Evolutionary conservation across 805 yeast species (phyloP), one percentile per base, ranked within the genome.

Genomic region (Kazachstania kunashirensis): DNA sequence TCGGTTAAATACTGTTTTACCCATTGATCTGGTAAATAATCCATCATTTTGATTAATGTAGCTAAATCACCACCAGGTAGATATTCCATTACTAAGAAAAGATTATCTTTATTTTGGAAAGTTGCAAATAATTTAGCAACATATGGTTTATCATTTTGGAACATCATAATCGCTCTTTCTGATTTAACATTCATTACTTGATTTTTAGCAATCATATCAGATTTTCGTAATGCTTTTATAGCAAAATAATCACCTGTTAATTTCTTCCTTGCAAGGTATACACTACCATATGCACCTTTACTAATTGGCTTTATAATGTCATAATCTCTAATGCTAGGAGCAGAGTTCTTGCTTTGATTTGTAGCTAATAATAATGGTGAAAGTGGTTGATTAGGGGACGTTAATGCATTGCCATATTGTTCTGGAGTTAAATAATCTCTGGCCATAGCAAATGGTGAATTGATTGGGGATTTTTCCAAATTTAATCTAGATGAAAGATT

Each of bases 91-190:
- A 92, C 99, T 47, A 92, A 66, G 52, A 84, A 92, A 13, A 92
- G 64, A 53, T 80, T 86, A 42, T 85, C 94, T 34, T 75, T 73
- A 42, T 84, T 84, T 61, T 92, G 98, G 57, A 92, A 92, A 24
- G 94, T 80, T 35, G 82, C 83, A 50, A 77, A 83, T 21, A 92
- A 65, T 52, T 80, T 86, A 1, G 95, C 97, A 41, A 92, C 96
- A 54, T 81, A 85, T 0, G 95, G 94, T 26, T 89, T 81, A 44
- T 86, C 89, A 2, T 94, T 75, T 53, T 92, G 97, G 2, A 94
- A 79, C 94, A 92, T 92, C 86, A 92, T 79, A n/a, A 89, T 89
- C 0, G 96, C 96, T 31, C 98, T 66, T 57, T 94, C 99, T 1
- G 95, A 83, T 50, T 82, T 83, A 23, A 94, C 95, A 55, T 92